Conservation (phyloP, 2,329 filamentous ascomycete species). For the Cryphonectria naterciae region DNA sequence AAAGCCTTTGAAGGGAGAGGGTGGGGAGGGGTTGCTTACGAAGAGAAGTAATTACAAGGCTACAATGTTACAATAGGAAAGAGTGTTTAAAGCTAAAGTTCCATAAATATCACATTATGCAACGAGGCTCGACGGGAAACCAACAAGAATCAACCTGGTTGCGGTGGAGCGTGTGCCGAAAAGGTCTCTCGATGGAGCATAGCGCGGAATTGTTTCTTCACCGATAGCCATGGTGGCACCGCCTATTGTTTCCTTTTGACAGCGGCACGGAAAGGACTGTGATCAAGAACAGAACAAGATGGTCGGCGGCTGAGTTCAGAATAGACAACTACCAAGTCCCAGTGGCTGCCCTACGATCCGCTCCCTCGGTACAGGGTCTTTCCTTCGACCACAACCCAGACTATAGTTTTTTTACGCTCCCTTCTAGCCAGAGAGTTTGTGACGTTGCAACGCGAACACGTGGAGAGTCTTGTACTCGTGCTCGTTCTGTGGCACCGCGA, state of each 20-base stretch:
- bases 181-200: background rate
- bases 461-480: background rate
- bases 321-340: background rate
- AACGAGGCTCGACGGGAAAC: background rate
- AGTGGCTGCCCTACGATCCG: background rate
- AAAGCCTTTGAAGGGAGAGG: background rate
- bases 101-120: background rate
- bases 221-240: background rate
- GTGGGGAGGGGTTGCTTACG: background rate
- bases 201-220: background rate
- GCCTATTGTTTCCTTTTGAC: background rate
- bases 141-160: background rate
- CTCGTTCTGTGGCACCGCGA: background rate
- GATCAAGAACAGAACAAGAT: background rate
- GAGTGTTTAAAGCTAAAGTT: background rate
- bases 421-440: background rate
- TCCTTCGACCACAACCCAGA: background rate
- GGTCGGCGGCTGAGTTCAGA: background rate
- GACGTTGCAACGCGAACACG: slow-evolving; percentile 1
- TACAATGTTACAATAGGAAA: background rate
- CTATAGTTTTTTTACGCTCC: background rate
- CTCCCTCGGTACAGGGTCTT: background rate
- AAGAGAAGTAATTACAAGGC: background rate
- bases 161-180: background rate
- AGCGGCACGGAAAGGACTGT: background rate